phyloP scores from a whole-genome alignment of 2,329 filamentous ascomycete species.

The Colletotrichum spinosum region DNA sequence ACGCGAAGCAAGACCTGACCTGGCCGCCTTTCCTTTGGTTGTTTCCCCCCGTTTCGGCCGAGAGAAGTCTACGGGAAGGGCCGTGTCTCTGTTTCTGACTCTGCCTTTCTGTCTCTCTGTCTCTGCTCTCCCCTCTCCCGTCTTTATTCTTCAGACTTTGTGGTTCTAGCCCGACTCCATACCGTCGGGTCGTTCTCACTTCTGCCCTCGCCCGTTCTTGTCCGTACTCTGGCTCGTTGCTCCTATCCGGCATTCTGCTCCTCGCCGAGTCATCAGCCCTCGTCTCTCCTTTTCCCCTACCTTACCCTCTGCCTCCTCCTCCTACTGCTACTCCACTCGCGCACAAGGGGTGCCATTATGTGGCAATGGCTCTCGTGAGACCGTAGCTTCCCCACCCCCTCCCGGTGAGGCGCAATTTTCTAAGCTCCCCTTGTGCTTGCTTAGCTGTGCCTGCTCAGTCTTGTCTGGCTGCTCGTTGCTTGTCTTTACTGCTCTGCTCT shows the following conservation, averaged over 20 bases:
- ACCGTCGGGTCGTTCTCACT: constrained; percentile 25
- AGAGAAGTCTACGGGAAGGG: constrained; percentile 33
- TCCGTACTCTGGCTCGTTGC: constrained; percentile 21
- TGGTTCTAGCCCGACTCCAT: constrained; percentile 38
- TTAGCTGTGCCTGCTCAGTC: constrained; percentile 38
- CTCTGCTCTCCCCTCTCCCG: not conserved
- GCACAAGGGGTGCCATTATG: constrained; percentile 40
- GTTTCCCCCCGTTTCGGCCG: constrained; percentile 32
- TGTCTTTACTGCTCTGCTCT: constrained; percentile 21
- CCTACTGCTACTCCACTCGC: constrained; percentile 36
- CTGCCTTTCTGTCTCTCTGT: constrained; percentile 29
- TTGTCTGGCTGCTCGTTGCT: constrained; percentile 23
- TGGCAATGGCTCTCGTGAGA: constrained; percentile 49
- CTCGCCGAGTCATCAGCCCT: constrained; percentile 36
- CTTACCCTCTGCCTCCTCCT: constrained; percentile 34
- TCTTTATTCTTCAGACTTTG: constrained; percentile 18
- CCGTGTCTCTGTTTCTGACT: constrained; percentile 24
- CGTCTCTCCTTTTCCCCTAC: constrained; percentile 34
- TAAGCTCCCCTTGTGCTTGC: constrained; percentile 38
- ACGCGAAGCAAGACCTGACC: constrained; percentile 24
- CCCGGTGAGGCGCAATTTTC: constrained; percentile 41
- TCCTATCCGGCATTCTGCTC: constrained; percentile 26
- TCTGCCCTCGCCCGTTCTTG: constrained; percentile 18
- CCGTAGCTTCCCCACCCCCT: constrained; percentile 40
- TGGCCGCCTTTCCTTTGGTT: constrained; percentile 36